These are phyloP conservation scores for Lachancea mirantina DNA, from an alignment of 805 yeast species.

Conservation along the genomic window DNA sequence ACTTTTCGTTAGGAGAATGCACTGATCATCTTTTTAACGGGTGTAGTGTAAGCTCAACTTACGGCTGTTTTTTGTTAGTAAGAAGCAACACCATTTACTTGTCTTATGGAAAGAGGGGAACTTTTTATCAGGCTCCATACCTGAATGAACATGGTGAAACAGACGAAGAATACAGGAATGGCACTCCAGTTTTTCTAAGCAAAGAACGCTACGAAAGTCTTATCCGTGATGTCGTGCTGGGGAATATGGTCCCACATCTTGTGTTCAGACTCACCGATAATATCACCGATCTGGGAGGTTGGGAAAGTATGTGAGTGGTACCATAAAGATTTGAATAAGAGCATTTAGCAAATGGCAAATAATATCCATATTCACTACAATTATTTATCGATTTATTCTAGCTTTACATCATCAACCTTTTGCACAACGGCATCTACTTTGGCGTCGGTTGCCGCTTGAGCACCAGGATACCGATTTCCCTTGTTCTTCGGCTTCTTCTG, in stretches of 20 bases:
- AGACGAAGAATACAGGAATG: slow-evolving; percentile 64
- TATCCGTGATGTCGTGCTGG: slow-evolving; percentile 63
- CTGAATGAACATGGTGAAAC: slow-evolving; percentile 81
- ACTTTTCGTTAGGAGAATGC: slow-evolving; percentile 65
- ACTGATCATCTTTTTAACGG: slow-evolving; percentile 58
- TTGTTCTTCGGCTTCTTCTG: slow-evolving; percentile 78
- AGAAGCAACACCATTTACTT: slow-evolving; percentile 33
- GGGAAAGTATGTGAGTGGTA: slow-evolving; percentile 51
- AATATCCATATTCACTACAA: too few relatives aligned
- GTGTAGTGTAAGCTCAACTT: slow-evolving; percentile 34
- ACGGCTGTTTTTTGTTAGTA: slow-evolving; percentile 23
- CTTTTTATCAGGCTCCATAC: slow-evolving; percentile 79
- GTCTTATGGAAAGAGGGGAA: slow-evolving; percentile 64
- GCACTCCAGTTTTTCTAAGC: slow-evolving; percentile 64
- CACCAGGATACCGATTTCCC: slow-evolving; percentile 87
- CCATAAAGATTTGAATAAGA: neutral
- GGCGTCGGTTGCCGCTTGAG: slow-evolving; percentile 19
- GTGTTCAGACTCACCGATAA: slow-evolving; percentile 78
- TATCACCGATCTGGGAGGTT: slow-evolving; percentile 82
- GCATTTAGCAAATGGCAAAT: neutral
- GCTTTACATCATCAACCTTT: slow-evolving; percentile 20
- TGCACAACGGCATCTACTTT: slow-evolving; percentile 20
- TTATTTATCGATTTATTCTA: too few relatives aligned
- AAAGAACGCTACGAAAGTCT: slow-evolving; percentile 57
- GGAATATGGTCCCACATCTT: slow-evolving; percentile 66